Evolutionary conservation across 495 filamentous ascomycete species (phyloP).

Genomic region (Darksidea phi): DNA sequence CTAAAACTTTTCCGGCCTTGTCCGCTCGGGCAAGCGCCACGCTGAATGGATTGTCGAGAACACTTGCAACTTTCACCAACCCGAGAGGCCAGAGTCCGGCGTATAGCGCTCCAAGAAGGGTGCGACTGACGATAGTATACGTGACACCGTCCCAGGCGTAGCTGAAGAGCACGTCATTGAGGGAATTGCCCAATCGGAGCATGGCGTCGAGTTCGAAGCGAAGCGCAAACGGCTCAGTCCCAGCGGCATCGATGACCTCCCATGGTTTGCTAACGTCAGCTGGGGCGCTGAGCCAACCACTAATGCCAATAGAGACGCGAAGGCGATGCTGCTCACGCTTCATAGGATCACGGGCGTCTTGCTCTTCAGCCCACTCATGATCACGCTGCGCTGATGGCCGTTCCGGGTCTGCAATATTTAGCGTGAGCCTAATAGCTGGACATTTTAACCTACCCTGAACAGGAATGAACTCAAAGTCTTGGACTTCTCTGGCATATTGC

Average conservation of each 20-base stretch:
- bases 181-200: constrained; percentile 36
- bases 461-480: constrained; percentile 39
- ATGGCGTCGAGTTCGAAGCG: constrained; percentile 38
- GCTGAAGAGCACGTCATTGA: constrained; percentile 33
- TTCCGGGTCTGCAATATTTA: constrained; percentile 16
- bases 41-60: constrained; percentile 39
- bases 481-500: constrained; percentile 35
- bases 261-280: constrained; percentile 37
- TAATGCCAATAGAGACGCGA: constrained; percentile 37
- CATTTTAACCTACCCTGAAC: constrained; percentile 21
- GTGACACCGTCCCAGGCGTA: constrained; percentile 37
- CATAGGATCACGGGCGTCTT: constrained; percentile 19
- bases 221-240: constrained; percentile 37
- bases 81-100: constrained; percentile 38
- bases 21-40: constrained; percentile 36
- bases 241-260: constrained; percentile 27
- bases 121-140: constrained; percentile 31
- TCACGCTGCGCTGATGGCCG: constrained; percentile 16
- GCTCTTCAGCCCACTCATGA: constrained; percentile 26
- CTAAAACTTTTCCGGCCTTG: constrained; percentile 38
- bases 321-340: constrained; percentile 36
- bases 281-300: constrained; percentile 35
- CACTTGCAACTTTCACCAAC: constrained; percentile 31
- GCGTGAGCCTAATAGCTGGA: background rate
- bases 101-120: constrained; percentile 33